Conservation (phyloP, 495 filamentous ascomycete genomes). For the Hyaloscypha hepaticicola region DNA sequence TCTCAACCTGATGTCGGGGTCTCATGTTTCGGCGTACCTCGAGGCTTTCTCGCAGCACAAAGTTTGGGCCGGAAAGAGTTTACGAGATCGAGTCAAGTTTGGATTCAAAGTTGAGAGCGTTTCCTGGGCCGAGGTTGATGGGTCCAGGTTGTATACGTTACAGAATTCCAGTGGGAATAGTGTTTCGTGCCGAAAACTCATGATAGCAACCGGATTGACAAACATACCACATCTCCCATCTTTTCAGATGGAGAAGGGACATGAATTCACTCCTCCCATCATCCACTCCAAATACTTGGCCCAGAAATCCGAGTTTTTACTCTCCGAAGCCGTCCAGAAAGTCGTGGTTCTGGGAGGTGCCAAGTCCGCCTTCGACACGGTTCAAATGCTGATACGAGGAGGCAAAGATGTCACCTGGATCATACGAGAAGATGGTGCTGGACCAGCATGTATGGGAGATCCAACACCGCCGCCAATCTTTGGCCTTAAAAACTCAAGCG, state of each 20-base stretch:
- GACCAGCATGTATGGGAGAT: constrained; percentile 35
- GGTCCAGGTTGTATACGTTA: not conserved
- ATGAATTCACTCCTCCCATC: constrained; percentile 32
- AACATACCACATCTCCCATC: constrained; percentile 42
- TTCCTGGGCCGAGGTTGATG: not conserved
- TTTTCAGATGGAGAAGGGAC: constrained; percentile 26
- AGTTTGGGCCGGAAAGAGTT: constrained; percentile 5
- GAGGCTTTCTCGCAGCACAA: constrained; percentile 18
- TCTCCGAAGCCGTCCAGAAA: constrained; percentile 22
- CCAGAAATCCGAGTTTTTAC: constrained; percentile 29
- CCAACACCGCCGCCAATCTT: constrained; percentile 33
- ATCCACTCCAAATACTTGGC: constrained; percentile 40
- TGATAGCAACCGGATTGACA: constrained; percentile 46
- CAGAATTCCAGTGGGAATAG: not conserved
- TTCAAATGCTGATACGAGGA: constrained; percentile 38
- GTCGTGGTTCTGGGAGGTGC: constrained; percentile 46
- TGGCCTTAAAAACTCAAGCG: constrained; percentile 31
- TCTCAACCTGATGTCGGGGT: not conserved
- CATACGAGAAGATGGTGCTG: constrained; percentile 40
- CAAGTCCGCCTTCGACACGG: constrained; percentile 49
- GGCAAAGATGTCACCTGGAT: constrained; percentile 50
- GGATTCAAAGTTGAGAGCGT: constrained; percentile 1
- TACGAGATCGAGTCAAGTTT: constrained; percentile 10
- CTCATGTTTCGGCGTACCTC: constrained; percentile 13
- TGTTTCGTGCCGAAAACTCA: constrained; percentile 37